Evolutionary conservation across 768 basidiomycete genomes (phyloP).

Genomic region (Sporobolomyces pararoseus): DNA sequence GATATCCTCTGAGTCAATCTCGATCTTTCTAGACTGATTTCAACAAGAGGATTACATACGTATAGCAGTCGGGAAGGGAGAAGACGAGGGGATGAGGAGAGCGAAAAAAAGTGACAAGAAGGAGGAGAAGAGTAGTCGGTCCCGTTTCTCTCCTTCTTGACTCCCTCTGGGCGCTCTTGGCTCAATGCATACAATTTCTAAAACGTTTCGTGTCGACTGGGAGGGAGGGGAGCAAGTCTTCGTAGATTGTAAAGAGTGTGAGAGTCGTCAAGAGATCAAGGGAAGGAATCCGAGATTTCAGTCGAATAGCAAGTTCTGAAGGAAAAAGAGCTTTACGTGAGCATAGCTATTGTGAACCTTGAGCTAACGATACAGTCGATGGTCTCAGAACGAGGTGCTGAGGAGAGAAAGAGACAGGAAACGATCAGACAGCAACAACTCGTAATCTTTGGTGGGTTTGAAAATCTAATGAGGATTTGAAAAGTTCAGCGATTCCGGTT

Average conservation of each 20-base stretch:
- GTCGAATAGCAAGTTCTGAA: not conserved
- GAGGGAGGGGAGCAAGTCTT: not conserved
- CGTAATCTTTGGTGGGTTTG: too few species aligned
- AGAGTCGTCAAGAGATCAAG: not conserved
- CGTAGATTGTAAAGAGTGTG: not conserved
- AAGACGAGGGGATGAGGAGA: not conserved
- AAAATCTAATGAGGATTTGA: too few species aligned
- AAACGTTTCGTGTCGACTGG: too few species aligned
- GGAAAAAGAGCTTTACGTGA: too few species aligned
- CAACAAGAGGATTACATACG: not conserved
- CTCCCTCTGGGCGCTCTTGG: not conserved
- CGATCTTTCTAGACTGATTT: too few species aligned
- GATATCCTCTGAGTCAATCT: not conserved
- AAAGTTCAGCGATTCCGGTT: too few species aligned
- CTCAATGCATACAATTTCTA: not conserved
- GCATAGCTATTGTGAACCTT: too few species aligned
- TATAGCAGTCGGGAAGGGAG: not conserved
- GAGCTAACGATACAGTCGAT: not conserved
- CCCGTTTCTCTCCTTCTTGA: not conserved
- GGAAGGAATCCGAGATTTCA: not conserved
- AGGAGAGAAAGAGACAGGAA: too few species aligned
- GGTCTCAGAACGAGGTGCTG: not conserved
- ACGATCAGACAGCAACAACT: too few species aligned
- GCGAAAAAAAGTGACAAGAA: constrained; percentile 4
- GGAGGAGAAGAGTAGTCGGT: not conserved